Conservation (phyloP, 2,329 filamentous ascomycete species). For the Kalaharituber pfeilii region DNA sequence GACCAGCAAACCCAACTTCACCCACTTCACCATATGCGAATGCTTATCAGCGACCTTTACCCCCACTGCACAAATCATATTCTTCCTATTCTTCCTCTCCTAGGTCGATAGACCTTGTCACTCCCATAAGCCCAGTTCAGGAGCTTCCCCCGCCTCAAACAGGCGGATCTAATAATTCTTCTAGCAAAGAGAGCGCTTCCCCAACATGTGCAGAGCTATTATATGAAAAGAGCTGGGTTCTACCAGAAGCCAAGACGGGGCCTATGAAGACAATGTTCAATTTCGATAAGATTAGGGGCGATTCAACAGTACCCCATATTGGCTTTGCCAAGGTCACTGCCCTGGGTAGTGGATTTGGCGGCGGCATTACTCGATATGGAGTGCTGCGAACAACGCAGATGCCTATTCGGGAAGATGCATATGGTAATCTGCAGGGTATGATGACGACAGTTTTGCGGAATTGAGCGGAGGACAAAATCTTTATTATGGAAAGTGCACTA, state of each 20-base stretch:
- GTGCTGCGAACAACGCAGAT: not conserved
- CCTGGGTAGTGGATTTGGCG: not conserved
- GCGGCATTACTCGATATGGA: not conserved
- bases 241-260: slow-evolving; percentile 13
- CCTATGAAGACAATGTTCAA: slow-evolving; percentile 22
- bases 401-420: not conserved
- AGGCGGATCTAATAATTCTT: not conserved
- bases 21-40: slow-evolving; percentile 13
- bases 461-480: slow-evolving; percentile 1
- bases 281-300: slow-evolving; percentile 22
- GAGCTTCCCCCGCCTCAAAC: not conserved
- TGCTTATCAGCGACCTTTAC: slow-evolving; percentile 17
- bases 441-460: not conserved
- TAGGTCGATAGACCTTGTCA: slow-evolving; percentile 23
- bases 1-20: slow-evolving; percentile 14
- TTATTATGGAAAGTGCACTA: no score
- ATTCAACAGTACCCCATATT: not conserved
- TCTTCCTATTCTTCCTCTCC: slow-evolving; percentile 20
- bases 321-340: not conserved
- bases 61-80: slow-evolving; percentile 21
- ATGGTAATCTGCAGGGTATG: not conserved
- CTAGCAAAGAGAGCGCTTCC: not conserved
- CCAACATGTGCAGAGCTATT: slow-evolving; percentile 6
- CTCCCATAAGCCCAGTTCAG: slow-evolving; percentile 17
- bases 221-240: not conserved